Percentiles rank a stretch among this genome's conserved stretches.
Evolutionary conservation across 2,329 filamentous ascomycete species (phyloP).

Genomic region (Fusarium humuli): DNA sequence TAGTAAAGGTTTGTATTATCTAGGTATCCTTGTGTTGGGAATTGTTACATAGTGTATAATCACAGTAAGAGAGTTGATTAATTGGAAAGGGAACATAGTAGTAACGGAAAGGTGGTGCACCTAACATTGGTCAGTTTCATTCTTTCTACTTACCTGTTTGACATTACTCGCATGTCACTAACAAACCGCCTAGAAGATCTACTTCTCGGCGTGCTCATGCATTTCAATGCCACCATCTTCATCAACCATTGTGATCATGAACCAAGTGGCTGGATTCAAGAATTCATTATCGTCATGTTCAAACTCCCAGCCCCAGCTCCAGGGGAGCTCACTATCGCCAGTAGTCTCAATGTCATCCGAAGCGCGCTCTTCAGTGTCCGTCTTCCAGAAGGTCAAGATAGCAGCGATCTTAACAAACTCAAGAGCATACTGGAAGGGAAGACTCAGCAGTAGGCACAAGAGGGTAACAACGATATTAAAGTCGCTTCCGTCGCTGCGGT

Average conservation of each 20-base stretch:
- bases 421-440: conserved; percentile 6
- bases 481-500: not conserved
- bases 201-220: no score
- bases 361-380: not conserved
- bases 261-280: not conserved
- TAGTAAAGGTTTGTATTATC: not conserved
- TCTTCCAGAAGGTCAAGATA: conserved; percentile 14
- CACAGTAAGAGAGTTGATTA: not conserved
- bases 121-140: not conserved
- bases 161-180: not conserved
- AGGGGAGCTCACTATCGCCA: not conserved
- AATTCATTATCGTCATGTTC: not conserved
- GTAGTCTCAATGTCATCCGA: conserved; percentile 1
- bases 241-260: not conserved
- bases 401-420: conserved; percentile 23
- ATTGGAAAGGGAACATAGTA: not conserved
- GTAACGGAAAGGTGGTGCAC: not conserved
- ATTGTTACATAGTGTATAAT: not conserved
- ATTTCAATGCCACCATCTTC: no score
- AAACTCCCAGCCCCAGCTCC: not conserved
- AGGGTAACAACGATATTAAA: not conserved
- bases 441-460: not conserved
- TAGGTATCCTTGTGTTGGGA: no score
- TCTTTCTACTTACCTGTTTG: not conserved
- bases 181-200: not conserved